A percentile compares a stretch with the other conserved stretches of the same genome.
Evolutionary conservation across 805 yeast species (phyloP).

Genomic region (Candida awuae): DNA sequence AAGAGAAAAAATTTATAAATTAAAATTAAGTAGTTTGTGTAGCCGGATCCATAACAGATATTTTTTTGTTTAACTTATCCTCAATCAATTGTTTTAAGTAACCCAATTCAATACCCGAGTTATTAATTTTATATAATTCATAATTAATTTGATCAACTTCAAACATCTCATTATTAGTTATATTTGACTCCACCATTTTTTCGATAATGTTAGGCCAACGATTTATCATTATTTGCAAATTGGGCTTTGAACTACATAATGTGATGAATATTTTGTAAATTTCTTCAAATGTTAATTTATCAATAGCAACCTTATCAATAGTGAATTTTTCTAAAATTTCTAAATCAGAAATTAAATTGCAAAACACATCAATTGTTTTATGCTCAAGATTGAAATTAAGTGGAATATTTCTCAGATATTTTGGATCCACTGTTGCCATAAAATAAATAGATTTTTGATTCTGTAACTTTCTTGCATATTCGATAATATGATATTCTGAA

Average conservation of each 20-base stretch:
- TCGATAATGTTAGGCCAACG: background rate
- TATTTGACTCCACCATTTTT: background rate
- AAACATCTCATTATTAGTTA: background rate
- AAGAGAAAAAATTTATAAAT: no score
- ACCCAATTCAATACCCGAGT: background rate
- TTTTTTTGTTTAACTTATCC: slow-evolving; percentile 1
- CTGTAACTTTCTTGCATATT: background rate
- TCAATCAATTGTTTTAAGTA: background rate
- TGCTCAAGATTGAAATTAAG: background rate
- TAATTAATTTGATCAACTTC: background rate
- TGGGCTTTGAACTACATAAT: background rate
- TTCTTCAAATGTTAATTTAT: background rate
- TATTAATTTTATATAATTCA: background rate
- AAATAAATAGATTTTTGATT: background rate
- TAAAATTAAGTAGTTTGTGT: slow-evolving; percentile 3
- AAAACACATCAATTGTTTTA: background rate
- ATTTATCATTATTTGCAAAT: background rate
- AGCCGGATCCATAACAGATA: slow-evolving; percentile 9
- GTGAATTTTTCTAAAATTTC: background rate
- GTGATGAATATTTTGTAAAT: background rate
- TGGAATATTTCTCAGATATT: background rate
- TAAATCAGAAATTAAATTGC: background rate
- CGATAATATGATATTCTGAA: background rate
- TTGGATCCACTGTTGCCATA: background rate
- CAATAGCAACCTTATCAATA: background rate